Base-by-base conservation (phyloP, 345 rosid species). In the Euphorbia peplus region DNA sequence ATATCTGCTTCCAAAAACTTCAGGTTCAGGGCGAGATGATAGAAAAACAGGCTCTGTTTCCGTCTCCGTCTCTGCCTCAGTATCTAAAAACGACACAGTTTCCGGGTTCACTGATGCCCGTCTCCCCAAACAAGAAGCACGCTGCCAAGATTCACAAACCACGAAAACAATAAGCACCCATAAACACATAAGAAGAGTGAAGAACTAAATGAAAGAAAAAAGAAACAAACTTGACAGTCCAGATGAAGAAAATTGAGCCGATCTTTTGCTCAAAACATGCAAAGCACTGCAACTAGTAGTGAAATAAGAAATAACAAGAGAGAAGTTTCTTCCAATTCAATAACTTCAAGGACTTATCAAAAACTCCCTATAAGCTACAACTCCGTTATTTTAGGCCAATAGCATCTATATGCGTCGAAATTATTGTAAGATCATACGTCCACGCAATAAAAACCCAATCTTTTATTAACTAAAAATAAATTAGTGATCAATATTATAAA, bases 1-100 rank as follows among this genome's bases (percentile, higher is more conserved):
- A 63, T 83, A 85, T 62, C 95, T 79, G 60, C 81, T 76, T 64
- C 83, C 83, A 62, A 85, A 75, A 55, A 78, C 54, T 4, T 88
- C 85, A 5, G 70, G 77, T 59, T 79, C 87, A 24, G 83, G 75
- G 24, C 73, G 86, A 6, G 83, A 61, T 0, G 80, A 48, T 35
- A 68, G 59, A 59, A 79, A 83, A 46, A 70, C 65, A 7, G 79
- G 76, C 54, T 86, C 87, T n/a, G n/a, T n/a, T n/a, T n/a, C n/a
- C n/a, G n/a, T n/a, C n/a, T n/a, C n/a, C n/a, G n/a, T n/a, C n/a
- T n/a, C n/a, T 32, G 79, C 75, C 54, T 86, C 87, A 18, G 83
- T 70, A 58, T 85, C 93, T 52, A 78, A 75, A 53, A 83, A 80
- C 18, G 78, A 71, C 44, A 73, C 67, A 5, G 80, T 66, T 37